phyloP scores from a whole-genome alignment of 805 yeast genomes.

The Citeromyces matritensis region DNA sequence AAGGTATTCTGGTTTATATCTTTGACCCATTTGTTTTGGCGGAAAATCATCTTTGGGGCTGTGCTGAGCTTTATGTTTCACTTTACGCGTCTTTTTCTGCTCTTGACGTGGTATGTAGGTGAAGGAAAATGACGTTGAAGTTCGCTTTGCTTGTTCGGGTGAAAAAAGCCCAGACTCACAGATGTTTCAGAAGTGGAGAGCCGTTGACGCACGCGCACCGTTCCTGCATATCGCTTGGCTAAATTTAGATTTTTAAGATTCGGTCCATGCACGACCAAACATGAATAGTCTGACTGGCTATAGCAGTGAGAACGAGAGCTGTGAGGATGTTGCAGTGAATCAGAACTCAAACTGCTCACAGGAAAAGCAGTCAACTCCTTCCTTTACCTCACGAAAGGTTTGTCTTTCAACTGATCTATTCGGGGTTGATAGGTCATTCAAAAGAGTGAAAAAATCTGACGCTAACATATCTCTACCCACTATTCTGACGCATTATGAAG shows the following conservation, averaged over 20 bases:
- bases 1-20: constrained; percentile 23
- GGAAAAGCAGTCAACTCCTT: no score
- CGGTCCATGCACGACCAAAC: no score
- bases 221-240: no score
- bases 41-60: not conserved
- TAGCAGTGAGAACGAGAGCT: no score
- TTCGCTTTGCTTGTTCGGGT: not conserved
- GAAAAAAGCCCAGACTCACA: not conserved
- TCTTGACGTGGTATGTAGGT: not conserved
- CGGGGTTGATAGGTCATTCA: not conserved
- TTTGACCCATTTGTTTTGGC: constrained; percentile 14
- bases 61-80: not conserved
- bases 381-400: not conserved
- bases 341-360: no score
- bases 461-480: constrained; percentile 1
- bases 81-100: no score
- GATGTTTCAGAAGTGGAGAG: not conserved
- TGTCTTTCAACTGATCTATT: constrained; percentile 1
- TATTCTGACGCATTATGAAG: not conserved
- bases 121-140: not conserved
- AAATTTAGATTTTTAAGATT: no score
- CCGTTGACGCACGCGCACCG: no score
- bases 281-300: no score
- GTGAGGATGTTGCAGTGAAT: no score
- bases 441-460: not conserved